Evolutionary conservation across 306 rosid genomes (phyloP).

Genomic region (Prunus padus): DNA sequence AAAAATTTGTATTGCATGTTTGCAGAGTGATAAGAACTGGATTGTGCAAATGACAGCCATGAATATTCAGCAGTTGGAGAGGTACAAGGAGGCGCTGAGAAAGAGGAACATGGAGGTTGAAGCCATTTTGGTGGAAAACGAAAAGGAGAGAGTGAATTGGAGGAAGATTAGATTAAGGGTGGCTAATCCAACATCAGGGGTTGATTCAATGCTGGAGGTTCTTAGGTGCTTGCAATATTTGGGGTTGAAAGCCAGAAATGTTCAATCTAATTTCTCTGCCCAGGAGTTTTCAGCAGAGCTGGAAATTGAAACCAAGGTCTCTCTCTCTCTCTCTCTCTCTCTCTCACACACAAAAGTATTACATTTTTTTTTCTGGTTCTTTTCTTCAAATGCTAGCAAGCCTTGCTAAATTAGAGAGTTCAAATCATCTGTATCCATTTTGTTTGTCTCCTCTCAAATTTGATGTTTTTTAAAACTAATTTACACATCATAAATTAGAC

Average conservation of each 20-base stretch:
- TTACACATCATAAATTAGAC: background rate
- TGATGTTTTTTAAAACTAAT: background rate
- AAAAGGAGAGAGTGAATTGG: background rate
- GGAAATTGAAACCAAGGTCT: slow-evolving; percentile 39
- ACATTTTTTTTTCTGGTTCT: too few relatives aligned
- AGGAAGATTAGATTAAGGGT: slow-evolving; percentile 32
- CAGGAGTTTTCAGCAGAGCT: slow-evolving; percentile 42
- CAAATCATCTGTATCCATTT: too few relatives aligned
- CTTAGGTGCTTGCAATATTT: slow-evolving; percentile 45
- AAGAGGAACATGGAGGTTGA: slow-evolving; percentile 40
- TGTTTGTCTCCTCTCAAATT: background rate
- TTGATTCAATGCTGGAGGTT: slow-evolving; percentile 52
- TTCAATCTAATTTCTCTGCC: slow-evolving; percentile 46
- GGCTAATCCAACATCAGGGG: slow-evolving; percentile 42
- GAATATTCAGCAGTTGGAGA: slow-evolving; percentile 45
- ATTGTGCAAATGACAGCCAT: slow-evolving; percentile 47
- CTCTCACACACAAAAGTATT: background rate
- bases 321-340: background rate
- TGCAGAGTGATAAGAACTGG: slow-evolving; percentile 67
- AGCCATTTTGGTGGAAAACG: slow-evolving; percentile 9
- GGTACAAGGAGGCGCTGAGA: slow-evolving; percentile 41
- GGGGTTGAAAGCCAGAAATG: slow-evolving; percentile 39
- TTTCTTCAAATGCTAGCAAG: too few relatives aligned
- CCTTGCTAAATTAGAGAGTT: too few relatives aligned
- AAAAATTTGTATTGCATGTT: background rate